Percentiles rank a stretch among this genome's conserved stretches.
Evolutionary conservation across 192 early-diverging fungal genomes (phyloP).

Genomic region (Coemansia sp.): DNA sequence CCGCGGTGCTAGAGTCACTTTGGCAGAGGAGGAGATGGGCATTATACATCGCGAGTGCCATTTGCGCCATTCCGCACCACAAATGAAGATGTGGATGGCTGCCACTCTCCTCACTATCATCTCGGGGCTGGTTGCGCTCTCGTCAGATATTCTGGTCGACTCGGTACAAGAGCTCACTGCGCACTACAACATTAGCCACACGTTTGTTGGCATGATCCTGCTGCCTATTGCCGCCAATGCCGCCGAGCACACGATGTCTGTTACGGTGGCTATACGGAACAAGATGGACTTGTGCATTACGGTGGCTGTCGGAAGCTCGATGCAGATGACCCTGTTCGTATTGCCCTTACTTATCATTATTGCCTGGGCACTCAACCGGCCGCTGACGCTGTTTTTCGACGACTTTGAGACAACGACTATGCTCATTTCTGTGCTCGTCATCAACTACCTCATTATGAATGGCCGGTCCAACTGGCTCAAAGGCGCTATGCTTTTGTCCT

Average conservation of each 20-base stretch:
- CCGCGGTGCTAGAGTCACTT: neutral
- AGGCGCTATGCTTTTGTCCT: conserved; percentile 78
- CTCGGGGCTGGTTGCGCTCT: conserved; percentile 72
- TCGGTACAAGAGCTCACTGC: conserved; percentile 56
- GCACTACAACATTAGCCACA: conserved; percentile 66
- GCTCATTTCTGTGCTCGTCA: conserved; percentile 84
- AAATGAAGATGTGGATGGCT: conserved; percentile 60
- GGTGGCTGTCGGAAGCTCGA: conserved; percentile 75
- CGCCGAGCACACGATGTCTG: conserved; percentile 82
- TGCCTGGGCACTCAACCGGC: conserved; percentile 74
- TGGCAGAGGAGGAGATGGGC: neutral
- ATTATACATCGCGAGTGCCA: conserved; percentile 10
- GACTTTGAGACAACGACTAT: conserved; percentile 80
- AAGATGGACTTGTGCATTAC: conserved; percentile 83
- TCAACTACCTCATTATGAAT: conserved; percentile 78
- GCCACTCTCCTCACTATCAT: conserved; percentile 58
- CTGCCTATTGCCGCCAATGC: conserved; percentile 89
- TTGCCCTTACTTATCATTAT: conserved; percentile 72
- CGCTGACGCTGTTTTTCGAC: conserved; percentile 80
- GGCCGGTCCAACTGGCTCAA: conserved; percentile 93
- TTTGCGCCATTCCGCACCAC: conserved; percentile 43
- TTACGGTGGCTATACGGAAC: conserved; percentile 82
- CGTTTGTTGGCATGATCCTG: conserved; percentile 91
- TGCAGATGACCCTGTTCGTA: conserved; percentile 86
- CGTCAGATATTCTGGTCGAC: conserved; percentile 79